phyloP scores from a whole-genome alignment of 495 filamentous ascomycete genomes.

The Zalerion maritima region DNA sequence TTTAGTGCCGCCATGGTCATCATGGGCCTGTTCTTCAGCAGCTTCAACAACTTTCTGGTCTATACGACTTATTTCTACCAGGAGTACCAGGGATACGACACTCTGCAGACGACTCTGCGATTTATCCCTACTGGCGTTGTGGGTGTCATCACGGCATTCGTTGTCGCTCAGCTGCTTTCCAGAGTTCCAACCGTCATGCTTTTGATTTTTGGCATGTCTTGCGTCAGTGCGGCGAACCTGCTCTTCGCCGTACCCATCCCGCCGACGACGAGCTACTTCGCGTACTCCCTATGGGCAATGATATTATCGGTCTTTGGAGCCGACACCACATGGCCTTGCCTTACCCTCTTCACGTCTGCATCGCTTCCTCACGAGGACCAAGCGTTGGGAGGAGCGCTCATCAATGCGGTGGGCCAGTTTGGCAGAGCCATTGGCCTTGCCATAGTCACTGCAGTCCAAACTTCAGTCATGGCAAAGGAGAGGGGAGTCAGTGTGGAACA shows the following conservation, averaged over 20 bases:
- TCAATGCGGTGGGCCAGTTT: conserved; percentile 44
- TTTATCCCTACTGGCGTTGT: conserved; percentile 45
- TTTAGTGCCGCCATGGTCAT: conserved; percentile 46
- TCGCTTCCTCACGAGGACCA: conserved; percentile 44
- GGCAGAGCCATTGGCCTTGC: conserved; percentile 44
- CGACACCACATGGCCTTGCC: conserved; percentile 41
- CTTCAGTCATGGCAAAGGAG: conserved; percentile 31
- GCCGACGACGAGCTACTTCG: conserved; percentile 39
- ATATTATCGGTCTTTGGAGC: conserved; percentile 41
- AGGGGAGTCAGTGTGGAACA: conserved; percentile 24
- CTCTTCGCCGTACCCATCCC: conserved; percentile 44
- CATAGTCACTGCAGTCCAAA: conserved; percentile 41
- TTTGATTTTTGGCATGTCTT: conserved; percentile 36
- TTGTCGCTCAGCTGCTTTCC: conserved; percentile 40
- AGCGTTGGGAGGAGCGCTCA: conserved; percentile 42
- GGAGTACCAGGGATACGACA: conserved; percentile 36
- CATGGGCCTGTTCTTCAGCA: conserved; percentile 43
- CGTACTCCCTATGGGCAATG: conserved; percentile 44
- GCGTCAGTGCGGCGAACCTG: conserved; percentile 31
- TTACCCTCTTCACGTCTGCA: conserved; percentile 45
- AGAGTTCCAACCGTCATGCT: conserved; percentile 37
- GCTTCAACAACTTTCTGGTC: conserved; percentile 44
- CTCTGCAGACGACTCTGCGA: conserved; percentile 43
- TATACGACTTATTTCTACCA: conserved; percentile 51
- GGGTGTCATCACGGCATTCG: conserved; percentile 31